A percentile compares a stretch with the other conserved stretches of the same genome.
Conservation (phyloP, 2,329 filamentous ascomycete species). For the Aspergillus sp. region DNA sequence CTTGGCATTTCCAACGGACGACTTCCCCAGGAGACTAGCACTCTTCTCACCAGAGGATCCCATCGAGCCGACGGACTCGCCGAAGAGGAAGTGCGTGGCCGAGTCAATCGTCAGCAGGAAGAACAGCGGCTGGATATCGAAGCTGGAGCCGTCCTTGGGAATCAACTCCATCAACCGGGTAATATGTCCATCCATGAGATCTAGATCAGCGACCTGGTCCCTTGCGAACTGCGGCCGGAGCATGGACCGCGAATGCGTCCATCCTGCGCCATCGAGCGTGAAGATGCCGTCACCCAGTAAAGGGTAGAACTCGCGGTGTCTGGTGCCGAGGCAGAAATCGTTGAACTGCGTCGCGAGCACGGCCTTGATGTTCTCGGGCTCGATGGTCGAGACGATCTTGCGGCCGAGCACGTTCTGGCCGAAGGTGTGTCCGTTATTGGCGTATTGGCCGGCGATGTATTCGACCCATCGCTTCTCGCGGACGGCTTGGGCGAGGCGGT, state of each 20-base stretch:
- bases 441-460: too few relatives aligned
- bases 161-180: not conserved
- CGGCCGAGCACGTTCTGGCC: not conserved
- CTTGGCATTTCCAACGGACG: too few relatives aligned
- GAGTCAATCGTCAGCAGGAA: not conserved
- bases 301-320: conserved; percentile 1
- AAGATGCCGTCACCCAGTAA: not conserved
- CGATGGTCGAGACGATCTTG: not conserved
- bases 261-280: not conserved
- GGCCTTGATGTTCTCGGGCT: conserved; percentile 4
- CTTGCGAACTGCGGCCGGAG: not conserved
- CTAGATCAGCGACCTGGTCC: not conserved
- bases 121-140: conserved; percentile 7
- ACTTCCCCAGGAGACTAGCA: not conserved
- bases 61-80: not conserved
- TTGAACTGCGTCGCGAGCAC: conserved; percentile 2
- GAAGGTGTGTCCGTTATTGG: not conserved
- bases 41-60: conserved; percentile 15
- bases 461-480: too few relatives aligned
- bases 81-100: not conserved
- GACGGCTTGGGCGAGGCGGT: too few relatives aligned
- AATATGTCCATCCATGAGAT: not conserved
- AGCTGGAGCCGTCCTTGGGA: not conserved
- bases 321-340: conserved; percentile 12
- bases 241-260: not conserved